Evolutionary conservation across 352 stramenopile species (phyloP).

Genomic region (Saprolegnia diclina): DNA sequence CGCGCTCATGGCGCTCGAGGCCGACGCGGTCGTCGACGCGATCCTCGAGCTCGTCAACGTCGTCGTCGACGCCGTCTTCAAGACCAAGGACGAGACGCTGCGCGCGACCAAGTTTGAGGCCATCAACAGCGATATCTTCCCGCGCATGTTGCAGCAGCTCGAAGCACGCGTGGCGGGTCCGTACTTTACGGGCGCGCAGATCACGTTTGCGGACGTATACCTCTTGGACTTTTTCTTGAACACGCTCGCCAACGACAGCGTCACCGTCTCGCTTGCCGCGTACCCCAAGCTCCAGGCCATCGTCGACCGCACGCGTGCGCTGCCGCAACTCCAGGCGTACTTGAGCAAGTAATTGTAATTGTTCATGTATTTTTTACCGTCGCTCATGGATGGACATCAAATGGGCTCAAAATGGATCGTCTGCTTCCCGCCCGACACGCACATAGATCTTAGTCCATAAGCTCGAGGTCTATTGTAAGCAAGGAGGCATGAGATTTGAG

Average conservation of each 20-base stretch:
- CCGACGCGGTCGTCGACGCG: slow-evolving; percentile 32
- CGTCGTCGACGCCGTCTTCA: slow-evolving; percentile 3
- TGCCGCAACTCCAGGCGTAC: too few species aligned
- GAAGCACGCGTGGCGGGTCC: slow-evolving; percentile 42
- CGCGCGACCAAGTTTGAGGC: slow-evolving; percentile 35
- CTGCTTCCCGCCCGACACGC: too few species aligned
- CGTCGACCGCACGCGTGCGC: too few species aligned
- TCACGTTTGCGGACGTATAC: slow-evolving; percentile 38
- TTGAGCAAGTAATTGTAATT: background rate
- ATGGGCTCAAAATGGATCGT: too few species aligned
- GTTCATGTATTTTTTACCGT: too few species aligned
- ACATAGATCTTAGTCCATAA: too few species aligned
- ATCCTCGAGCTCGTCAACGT: background rate
- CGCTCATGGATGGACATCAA: too few species aligned
- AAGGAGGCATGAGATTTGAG: too few species aligned
- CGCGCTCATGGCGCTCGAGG: slow-evolving; percentile 44
- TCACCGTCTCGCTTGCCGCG: background rate
- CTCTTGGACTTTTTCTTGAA: slow-evolving; percentile 35
- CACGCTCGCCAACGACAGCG: background rate
- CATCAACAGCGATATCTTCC: slow-evolving; percentile 35
- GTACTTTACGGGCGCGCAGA: slow-evolving; percentile 48
- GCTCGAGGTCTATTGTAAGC: too few species aligned
- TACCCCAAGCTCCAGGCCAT: background rate
- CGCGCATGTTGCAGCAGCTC: slow-evolving; percentile 36
- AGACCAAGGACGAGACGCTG: slow-evolving; percentile 28